These are phyloP conservation scores for Leonotis leonurus DNA, from an alignment of 257 asterid species.

Conservation along the genomic window DNA sequence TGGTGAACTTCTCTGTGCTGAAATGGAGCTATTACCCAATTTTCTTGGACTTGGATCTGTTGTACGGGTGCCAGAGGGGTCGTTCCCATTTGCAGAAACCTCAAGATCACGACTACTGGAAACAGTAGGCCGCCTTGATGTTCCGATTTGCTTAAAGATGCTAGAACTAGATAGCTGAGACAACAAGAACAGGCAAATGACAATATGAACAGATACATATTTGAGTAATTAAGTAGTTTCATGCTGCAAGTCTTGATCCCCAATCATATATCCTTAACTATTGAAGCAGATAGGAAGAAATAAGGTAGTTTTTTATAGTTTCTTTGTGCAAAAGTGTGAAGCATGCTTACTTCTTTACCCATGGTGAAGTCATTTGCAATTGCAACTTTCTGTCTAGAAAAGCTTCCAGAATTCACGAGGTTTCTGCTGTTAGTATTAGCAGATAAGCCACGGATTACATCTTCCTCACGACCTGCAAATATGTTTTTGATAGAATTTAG, in stretches of 20 bases:
- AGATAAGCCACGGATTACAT: slow-evolving; percentile 41
- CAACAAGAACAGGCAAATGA: neutral
- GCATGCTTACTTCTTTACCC: slow-evolving; percentile 51
- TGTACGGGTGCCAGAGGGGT: slow-evolving; percentile 29
- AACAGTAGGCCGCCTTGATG: slow-evolving; percentile 53
- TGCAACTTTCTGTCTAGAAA: slow-evolving; percentile 51
- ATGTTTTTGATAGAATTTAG: slow-evolving; percentile 3
- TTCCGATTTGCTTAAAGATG: slow-evolving; percentile 30
- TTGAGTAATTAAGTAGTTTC: neutral
- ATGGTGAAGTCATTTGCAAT: slow-evolving; percentile 33
- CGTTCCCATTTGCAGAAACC: slow-evolving; percentile 27
- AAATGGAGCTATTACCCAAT: slow-evolving; percentile 31
- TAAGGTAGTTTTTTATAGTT: too few relatives aligned
- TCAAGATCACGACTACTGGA: slow-evolving; percentile 60
- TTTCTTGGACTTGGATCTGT: slow-evolving; percentile 49
- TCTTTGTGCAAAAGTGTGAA: too few relatives aligned
- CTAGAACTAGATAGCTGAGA: slow-evolving; percentile 50
- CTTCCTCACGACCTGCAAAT: slow-evolving; percentile 63
- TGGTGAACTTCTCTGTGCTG: slow-evolving; percentile 47
- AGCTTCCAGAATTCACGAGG: slow-evolving; percentile 47
- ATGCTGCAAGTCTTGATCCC: neutral
- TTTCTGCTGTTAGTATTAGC: slow-evolving; percentile 47
- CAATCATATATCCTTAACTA: too few relatives aligned
- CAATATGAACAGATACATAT: neutral
- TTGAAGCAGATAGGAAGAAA: neutral